Evolutionary conservation across 2,329 filamentous ascomycete genomes (phyloP).

Genomic region (Aspergillus pseudoterreus): DNA sequence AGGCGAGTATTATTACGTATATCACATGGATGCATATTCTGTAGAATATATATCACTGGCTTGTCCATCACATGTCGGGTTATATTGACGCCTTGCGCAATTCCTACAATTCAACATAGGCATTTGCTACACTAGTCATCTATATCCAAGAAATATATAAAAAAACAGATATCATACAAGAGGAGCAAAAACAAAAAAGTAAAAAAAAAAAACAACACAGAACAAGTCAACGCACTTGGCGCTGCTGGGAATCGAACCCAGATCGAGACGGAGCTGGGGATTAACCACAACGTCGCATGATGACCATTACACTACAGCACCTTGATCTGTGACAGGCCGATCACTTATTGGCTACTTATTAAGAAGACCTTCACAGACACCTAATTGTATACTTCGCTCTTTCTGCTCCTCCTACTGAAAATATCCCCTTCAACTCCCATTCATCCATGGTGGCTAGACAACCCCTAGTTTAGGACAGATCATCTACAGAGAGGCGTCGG

Average conservation of each 20-base stretch:
- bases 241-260: constrained; percentile 24
- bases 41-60: too few relatives aligned
- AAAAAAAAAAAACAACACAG: constrained; percentile 3
- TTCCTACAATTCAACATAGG: too few relatives aligned
- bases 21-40: too few relatives aligned
- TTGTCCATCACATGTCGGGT: too few relatives aligned
- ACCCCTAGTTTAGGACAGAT: too few relatives aligned
- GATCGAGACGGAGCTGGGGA: constrained; percentile 17
- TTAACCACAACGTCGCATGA: constrained; percentile 20
- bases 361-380: too few relatives aligned
- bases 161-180: not conserved
- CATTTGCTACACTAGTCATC: too few relatives aligned
- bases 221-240: constrained; percentile 16
- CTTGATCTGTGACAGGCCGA: constrained; percentile 11
- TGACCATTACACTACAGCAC: constrained; percentile 24
- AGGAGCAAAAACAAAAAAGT: not conserved
- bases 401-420: not conserved
- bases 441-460: not conserved
- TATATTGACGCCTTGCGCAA: too few relatives aligned
- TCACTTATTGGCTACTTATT: not conserved
- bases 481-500: not conserved
- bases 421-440: too few relatives aligned
- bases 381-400: not conserved
- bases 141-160: too few relatives aligned
- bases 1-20: too few relatives aligned